Evolutionary conservation across 2,329 filamentous ascomycete species (phyloP).

Genomic region (Fusarium torulosum): DNA sequence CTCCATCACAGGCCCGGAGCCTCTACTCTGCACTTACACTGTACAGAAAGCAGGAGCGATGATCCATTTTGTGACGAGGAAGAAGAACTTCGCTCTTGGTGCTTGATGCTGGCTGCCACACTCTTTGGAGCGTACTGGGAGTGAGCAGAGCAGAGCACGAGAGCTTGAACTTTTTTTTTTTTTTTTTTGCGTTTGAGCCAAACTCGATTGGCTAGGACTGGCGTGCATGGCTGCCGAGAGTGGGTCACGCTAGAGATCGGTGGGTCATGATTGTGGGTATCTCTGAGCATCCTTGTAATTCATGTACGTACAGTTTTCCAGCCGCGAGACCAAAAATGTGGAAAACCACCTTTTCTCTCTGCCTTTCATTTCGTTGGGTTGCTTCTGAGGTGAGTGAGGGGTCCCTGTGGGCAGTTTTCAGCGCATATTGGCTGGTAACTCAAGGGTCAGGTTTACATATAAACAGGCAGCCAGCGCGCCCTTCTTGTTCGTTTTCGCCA

Average conservation of each 20-base stretch:
- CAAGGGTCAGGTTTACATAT: conserved; percentile 21
- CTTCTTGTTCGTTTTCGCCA: conserved; percentile 1
- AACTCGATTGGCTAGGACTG: conserved; percentile 52
- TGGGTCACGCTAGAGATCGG: conserved; percentile 51
- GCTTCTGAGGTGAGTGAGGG: conserved; percentile 18
- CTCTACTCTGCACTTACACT: conserved; percentile 19
- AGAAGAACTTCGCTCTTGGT: conserved; percentile 23
- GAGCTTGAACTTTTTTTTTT: conserved; percentile 55
- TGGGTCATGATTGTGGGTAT: conserved; percentile 42
- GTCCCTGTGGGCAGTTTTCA: conserved; percentile 12
- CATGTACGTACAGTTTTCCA: conserved; percentile 22
- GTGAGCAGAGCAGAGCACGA: conserved; percentile 47
- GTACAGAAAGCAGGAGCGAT: conserved; percentile 33
- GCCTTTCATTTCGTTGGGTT: conserved; percentile 1
- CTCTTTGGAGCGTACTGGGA: conserved; percentile 2
- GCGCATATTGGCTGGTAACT: conserved; percentile 15
- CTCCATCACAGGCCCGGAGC: conserved; percentile 29
- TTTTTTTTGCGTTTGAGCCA: conserved; percentile 46
- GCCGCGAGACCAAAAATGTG: conserved; percentile 34
- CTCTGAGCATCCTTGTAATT: conserved; percentile 37
- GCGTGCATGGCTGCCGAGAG: conserved; percentile 53
- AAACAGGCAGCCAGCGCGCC: conserved; percentile 22
- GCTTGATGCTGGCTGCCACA: conserved; percentile 28
- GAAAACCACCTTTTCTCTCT: conserved; percentile 21
- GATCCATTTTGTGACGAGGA: conserved; percentile 25